Percentiles rank a stretch among this genome's conserved stretches.
phyloP scores from a whole-genome alignment of 208 protist species.

The Kentomonas sorsogonicus region DNA sequence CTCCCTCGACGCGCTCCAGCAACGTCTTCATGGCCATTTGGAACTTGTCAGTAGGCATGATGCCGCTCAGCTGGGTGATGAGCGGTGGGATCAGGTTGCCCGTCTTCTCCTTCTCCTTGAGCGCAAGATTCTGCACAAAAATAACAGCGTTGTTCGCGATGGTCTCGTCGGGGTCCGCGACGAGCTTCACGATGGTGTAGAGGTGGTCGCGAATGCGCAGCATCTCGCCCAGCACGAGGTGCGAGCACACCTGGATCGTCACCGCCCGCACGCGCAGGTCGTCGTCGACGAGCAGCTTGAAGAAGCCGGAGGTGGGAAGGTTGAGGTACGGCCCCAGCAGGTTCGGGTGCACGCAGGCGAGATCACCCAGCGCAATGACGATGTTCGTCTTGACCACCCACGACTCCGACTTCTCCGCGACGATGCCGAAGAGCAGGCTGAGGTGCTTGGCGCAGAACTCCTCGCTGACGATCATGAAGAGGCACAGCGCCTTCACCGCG shows the following conservation, averaged over 20 bases:
- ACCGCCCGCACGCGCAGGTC: slow-evolving; percentile 83
- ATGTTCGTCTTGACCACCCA: slow-evolving; percentile 88
- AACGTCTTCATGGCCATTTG: slow-evolving; percentile 78
- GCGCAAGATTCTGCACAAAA: slow-evolving; percentile 85
- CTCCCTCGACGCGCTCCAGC: slow-evolving; percentile 82
- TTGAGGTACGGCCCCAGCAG: slow-evolving; percentile 74
- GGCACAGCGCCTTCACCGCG: slow-evolving; percentile 73
- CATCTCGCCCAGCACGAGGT: slow-evolving; percentile 87
- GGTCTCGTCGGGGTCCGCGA: slow-evolving; percentile 78
- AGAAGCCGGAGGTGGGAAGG: slow-evolving; percentile 69
- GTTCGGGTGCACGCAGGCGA: slow-evolving; percentile 87
- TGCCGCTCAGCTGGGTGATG: slow-evolving; percentile 63
- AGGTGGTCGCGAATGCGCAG: slow-evolving; percentile 85
- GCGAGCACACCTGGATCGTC: slow-evolving; percentile 89
- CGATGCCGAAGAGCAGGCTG: slow-evolving; percentile 73
- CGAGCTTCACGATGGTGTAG: slow-evolving; percentile 80
- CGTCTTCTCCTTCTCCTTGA: slow-evolving; percentile 86
- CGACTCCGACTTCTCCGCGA: slow-evolving; percentile 60
- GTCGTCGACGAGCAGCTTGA: slow-evolving; percentile 79
- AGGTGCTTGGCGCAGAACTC: slow-evolving; percentile 69
- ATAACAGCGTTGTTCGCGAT: slow-evolving; percentile 81
- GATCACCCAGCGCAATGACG: slow-evolving; percentile 82
- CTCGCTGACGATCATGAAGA: slow-evolving; percentile 83
- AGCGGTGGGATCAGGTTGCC: slow-evolving; percentile 87
- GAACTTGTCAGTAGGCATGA: slow-evolving; percentile 79